phyloP scores from a whole-genome alignment of 2,329 filamentous ascomycete species.

The Exserohilum rostratum region DNA sequence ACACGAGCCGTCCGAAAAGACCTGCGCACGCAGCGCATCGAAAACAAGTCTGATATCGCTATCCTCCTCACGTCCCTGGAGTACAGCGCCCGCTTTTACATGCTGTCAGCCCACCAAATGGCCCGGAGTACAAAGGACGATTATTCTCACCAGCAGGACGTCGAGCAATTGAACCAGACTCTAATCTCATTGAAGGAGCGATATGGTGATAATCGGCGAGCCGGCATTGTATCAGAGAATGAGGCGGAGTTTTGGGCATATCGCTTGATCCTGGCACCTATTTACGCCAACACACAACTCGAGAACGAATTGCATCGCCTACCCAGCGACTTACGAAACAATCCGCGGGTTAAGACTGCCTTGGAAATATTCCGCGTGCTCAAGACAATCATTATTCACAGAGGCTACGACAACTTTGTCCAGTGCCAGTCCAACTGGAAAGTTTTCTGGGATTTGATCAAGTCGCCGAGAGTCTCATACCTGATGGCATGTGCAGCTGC shows the following conservation, averaged over 20 bases:
- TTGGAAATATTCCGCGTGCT: conserved; percentile 63
- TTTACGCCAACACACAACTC: conserved; percentile 53
- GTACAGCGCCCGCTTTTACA: conserved; percentile 68
- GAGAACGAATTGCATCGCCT: conserved; percentile 65
- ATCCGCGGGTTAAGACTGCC: conserved; percentile 62
- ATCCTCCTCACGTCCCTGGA: conserved; percentile 67
- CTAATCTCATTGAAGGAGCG: conserved; percentile 65
- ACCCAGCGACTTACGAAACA: conserved; percentile 57
- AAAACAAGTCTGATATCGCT: conserved; percentile 58
- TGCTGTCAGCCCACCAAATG: conserved; percentile 66
- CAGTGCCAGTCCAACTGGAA: conserved; percentile 65
- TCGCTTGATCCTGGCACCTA: conserved; percentile 59
- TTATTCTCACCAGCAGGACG: conserved; percentile 62
- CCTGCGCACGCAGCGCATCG: conserved; percentile 67
- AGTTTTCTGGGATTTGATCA: conserved; percentile 63
- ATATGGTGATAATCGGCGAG: conserved; percentile 48
- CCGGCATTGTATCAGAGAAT: conserved; percentile 58
- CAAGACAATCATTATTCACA: conserved; percentile 58
- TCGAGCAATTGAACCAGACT: conserved; percentile 68
- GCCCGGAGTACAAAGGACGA: conserved; percentile 50
- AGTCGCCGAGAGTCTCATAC: conserved; percentile 63
- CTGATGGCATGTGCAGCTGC: conserved; percentile 69
- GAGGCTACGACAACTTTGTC: conserved; percentile 56
- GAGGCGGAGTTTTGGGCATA: conserved; percentile 70
- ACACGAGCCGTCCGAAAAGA: conserved; percentile 70